Evolutionary conservation across 1,284 basidiomycete species (phyloP), one percentile per base, ranked within the genome.

Genomic region (Microbotryum scabiosae): DNA sequence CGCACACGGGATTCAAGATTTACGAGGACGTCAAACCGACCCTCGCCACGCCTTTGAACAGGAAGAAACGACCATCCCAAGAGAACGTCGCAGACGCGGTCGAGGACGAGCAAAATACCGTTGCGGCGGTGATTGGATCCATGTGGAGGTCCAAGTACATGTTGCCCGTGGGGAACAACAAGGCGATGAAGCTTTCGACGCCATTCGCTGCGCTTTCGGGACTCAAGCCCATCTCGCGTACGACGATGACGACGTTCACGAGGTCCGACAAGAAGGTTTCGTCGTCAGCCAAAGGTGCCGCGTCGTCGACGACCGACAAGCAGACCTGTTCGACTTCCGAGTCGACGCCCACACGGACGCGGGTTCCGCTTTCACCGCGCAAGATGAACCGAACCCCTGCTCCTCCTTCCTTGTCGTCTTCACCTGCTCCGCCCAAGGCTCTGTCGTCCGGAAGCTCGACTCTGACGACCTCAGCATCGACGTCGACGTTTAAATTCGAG

Each of bases 71-170:
- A 26, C 21, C 21, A 14, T 21, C 10, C 20, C 47, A 49, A 49
- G 26, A 49, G 47, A 9, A 10, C 41, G 23, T 26, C 28, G 56
- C 49, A 20, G 55, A 52, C 18, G 60, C 57, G 20, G 54, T 30
- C 5, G 49, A 32, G 18, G 9, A 25, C 18, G 49, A 44, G 25
- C 51, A n/a, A 18, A 61, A 44, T 28, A 51, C 45, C 1, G 32
- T 32, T 2, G 48, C 50, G 3, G 28, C 41, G 4, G 23, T 25
- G 4, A 32, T 51, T 4, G 46, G 47, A 32, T 23, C 55, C 21
- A 30, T 36, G 52, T 51, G 46, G 54, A 54, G 48, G 28, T 12
- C 5, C n/a, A 28, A 44, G 21, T 43, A 43, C 28, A 32, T 28
- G 30, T 32, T 54, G 10, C 26, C 26, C 20, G 28, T 36, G 21